A percentile compares a stretch with the other conserved stretches of the same genome.
Conservation (phyloP, 139 green algal species). For the Haematococcus sp. region DNA sequence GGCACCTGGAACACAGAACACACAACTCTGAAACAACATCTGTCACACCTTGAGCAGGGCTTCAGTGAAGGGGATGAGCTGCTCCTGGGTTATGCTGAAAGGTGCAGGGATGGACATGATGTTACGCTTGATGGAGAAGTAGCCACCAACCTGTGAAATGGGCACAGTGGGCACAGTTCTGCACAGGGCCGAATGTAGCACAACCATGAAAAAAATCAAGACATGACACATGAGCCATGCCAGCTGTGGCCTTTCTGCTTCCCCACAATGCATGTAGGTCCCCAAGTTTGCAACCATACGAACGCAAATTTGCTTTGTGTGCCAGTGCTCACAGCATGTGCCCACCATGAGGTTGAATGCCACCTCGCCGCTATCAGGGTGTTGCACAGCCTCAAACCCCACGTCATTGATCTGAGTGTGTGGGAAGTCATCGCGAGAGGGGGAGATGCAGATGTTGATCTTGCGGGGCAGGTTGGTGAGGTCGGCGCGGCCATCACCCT, state of each 20-base stretch:
- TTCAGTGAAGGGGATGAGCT: conserved; percentile 75
- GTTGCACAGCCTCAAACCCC: conserved; percentile 79
- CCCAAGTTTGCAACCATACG: too few relatives aligned
- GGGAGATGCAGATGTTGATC: conserved; percentile 92
- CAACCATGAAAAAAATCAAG: too few relatives aligned
- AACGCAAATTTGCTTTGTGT: too few relatives aligned
- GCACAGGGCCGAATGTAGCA: too few relatives aligned
- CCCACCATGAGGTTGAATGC: conserved; percentile 46
- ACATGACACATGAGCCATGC: too few relatives aligned
- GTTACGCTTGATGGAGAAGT: conserved; percentile 93
- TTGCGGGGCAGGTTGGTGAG: conserved; percentile 96
- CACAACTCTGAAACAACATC: conserved; percentile 42
- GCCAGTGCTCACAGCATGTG: too few relatives aligned
- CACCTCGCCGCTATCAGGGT: conserved; percentile 63
- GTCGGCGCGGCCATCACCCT: conserved; percentile 70
- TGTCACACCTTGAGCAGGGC: conserved; percentile 69
- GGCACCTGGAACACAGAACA: too few relatives aligned
- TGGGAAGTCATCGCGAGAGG: conserved; percentile 88
- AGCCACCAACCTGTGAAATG: conserved; percentile 81
- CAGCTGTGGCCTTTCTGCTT: too few relatives aligned
- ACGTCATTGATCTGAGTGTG: conserved; percentile 99
- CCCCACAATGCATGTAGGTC: too few relatives aligned
- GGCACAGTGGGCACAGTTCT: background rate
- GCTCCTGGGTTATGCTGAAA: conserved; percentile 73
- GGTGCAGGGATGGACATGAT: conserved; percentile 82